Percentiles rank a stretch among this genome's conserved stretches.
Evolutionary conservation across 2,329 filamentous ascomycete species (phyloP).

Genomic region (Neonectria sp.): DNA sequence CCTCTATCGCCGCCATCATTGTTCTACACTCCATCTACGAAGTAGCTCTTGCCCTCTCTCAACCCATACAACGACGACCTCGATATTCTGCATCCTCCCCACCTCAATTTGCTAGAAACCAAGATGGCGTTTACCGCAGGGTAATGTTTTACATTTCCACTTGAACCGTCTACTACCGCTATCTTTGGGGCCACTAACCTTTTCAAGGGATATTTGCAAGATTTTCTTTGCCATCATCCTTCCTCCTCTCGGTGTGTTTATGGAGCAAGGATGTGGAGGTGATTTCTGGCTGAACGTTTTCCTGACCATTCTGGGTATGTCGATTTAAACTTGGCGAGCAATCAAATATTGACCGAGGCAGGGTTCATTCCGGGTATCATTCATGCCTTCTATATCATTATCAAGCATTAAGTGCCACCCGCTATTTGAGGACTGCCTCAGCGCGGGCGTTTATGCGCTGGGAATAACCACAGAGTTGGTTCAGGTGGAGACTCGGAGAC

Average conservation of each 20-base stretch:
- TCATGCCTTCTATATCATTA: background rate
- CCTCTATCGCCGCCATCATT: background rate
- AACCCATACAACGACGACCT: background rate
- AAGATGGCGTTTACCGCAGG: background rate
- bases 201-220: background rate
- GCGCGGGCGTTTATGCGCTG: background rate
- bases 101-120: background rate
- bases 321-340: background rate
- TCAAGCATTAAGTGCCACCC: background rate
- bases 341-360: background rate
- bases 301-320: conserved; percentile 1
- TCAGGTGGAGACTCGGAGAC: background rate
- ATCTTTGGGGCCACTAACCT: background rate
- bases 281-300: background rate
- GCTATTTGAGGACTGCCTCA: background rate
- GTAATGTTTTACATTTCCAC: background rate
- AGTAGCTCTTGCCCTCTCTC: background rate
- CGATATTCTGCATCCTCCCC: background rate
- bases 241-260: background rate
- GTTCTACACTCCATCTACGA: background rate
- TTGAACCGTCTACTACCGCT: background rate
- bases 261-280: background rate
- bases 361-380: background rate
- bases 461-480: background rate
- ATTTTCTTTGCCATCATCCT: background rate